Conservation (phyloP, 2,329 filamentous ascomycete species). For the Verticillium albo-atrum region DNA sequence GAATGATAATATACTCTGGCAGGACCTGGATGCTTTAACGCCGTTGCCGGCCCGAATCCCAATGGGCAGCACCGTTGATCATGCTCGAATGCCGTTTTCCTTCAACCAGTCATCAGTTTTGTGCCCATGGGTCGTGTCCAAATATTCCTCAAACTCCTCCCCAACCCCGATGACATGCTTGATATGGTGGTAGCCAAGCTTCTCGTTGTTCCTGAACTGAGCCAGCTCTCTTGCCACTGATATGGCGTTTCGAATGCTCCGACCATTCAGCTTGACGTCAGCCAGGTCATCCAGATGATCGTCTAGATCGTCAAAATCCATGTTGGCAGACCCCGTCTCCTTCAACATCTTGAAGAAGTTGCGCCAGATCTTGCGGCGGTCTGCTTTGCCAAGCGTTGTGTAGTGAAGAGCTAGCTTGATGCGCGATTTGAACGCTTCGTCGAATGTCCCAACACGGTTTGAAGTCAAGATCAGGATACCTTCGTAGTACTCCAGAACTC, state of each 20-base stretch:
- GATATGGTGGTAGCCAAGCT: not conserved
- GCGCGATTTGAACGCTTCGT: slow-evolving; percentile 30
- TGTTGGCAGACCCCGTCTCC: not conserved
- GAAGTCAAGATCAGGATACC: slow-evolving; percentile 31
- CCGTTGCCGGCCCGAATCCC: no score
- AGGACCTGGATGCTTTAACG: no score
- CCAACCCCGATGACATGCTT: not conserved
- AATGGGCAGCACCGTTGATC: not conserved
- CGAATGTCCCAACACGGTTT: slow-evolving; percentile 29
- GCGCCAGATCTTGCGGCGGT: slow-evolving; percentile 10
- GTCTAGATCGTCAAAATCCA: not conserved
- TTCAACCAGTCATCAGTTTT: not conserved
- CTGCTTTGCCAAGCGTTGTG: slow-evolving; percentile 13
- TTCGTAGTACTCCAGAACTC: slow-evolving; percentile 28
- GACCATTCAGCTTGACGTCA: not conserved
- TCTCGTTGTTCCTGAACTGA: not conserved
- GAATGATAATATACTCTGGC: not conserved
- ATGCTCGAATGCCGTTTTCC: not conserved
- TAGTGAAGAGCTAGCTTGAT: slow-evolving; percentile 28
- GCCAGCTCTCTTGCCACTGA: not conserved
- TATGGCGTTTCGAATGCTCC: not conserved
- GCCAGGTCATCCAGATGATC: not conserved
- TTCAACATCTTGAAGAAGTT: slow-evolving; percentile 9
- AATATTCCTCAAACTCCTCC: not conserved
- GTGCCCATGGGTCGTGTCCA: not conserved